phyloP scores from a whole-genome alignment of 1,284 basidiomycete genomes.

The Cryptococcus floricola region DNA sequence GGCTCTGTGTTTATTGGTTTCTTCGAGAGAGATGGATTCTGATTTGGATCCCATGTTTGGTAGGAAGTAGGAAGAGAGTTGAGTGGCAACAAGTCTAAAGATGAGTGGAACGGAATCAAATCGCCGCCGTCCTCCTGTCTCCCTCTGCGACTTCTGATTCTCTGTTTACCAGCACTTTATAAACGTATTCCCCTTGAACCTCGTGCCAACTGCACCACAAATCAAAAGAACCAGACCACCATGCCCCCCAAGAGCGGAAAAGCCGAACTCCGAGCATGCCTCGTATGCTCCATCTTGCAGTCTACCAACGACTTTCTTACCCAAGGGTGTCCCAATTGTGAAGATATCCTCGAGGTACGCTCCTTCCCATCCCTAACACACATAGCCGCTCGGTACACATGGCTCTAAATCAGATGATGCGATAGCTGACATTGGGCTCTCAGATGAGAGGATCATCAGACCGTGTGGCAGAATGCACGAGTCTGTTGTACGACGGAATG shows the following conservation, averaged over 20 bases:
- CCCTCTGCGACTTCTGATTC: too few relatives aligned
- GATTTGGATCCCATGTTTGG: background rate
- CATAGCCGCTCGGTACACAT: too few relatives aligned
- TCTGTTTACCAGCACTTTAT: too few relatives aligned
- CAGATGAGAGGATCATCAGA: conserved; percentile 88
- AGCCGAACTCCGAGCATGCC: conserved; percentile 72
- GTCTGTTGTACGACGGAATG: conserved; percentile 89
- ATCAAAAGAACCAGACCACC: background rate
- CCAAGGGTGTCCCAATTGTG: conserved; percentile 93
- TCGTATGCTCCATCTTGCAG: conserved; percentile 88
- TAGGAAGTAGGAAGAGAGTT: background rate
- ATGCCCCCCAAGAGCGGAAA: conserved; percentile 33
- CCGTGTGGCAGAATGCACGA: conserved; percentile 81
- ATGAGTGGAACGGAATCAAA: background rate
- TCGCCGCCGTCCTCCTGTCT: too few relatives aligned
- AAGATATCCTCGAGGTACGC: conserved; percentile 83
- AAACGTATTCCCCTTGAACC: too few relatives aligned
- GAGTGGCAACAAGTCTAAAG: background rate
- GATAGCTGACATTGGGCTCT: background rate
- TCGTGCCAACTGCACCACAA: background rate
- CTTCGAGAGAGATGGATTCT: conserved; percentile 68
- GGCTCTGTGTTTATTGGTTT: conserved; percentile 96
- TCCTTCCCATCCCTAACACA: background rate
- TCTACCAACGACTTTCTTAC: conserved; percentile 77
- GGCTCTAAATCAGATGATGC: background rate